Conservation (phyloP, 176 grass and related monocot genomes). For the Cenchrus americanus region DNA sequence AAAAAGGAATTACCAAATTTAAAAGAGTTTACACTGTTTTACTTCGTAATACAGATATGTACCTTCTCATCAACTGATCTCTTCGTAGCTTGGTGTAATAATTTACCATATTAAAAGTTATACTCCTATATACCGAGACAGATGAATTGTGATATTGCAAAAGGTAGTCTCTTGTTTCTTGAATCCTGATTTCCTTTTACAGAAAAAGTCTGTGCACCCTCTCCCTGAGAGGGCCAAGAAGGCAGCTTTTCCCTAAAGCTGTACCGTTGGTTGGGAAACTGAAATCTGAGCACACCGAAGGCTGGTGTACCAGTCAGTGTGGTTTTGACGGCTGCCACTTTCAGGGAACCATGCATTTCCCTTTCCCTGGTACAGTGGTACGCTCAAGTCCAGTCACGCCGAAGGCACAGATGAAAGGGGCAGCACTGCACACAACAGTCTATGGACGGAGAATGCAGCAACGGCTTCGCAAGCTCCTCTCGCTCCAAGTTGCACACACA, state of each 20-base stretch:
- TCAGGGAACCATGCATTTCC: slow-evolving; percentile 29
- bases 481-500: not conserved
- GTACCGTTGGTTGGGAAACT: not conserved
- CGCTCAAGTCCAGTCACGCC: not conserved
- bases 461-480: no score
- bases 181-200: not conserved
- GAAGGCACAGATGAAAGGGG: not conserved
- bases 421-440: not conserved
- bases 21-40: not conserved
- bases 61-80: slow-evolving; percentile 5
- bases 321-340: slow-evolving; percentile 43
- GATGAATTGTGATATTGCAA: not conserved
- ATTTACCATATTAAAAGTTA: not conserved
- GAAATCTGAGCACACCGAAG: slow-evolving; percentile 11
- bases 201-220: not conserved
- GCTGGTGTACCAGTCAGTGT: slow-evolving; percentile 21
- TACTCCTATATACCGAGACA: not conserved
- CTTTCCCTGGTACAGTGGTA: not conserved
- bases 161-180: no score
- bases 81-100: slow-evolving; percentile 9
- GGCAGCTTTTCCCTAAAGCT: slow-evolving; percentile 45
- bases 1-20: not conserved
- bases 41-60: slow-evolving; percentile 28
- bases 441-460: no score
- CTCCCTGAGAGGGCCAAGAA: slow-evolving; percentile 28